Percentiles rank a stretch among this genome's conserved stretches.
These are phyloP conservation scores for Neonectria magnoliae DNA, from an alignment of 2,329 filamentous ascomycete genomes.

Conservation along the genomic window DNA sequence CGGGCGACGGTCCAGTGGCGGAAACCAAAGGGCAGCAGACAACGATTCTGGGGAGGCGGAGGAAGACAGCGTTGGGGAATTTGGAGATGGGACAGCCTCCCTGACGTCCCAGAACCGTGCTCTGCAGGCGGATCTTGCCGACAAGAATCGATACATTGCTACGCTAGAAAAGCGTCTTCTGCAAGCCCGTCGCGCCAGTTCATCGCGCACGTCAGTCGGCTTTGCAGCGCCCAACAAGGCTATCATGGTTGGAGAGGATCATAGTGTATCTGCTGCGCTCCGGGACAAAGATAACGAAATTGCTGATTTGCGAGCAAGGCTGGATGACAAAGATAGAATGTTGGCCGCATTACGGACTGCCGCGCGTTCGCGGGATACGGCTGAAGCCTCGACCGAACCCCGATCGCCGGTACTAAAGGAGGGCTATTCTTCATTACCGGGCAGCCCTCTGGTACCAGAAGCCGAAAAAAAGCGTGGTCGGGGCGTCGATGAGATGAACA, in stretches of 20 bases:
- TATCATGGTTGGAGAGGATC: slow-evolving; percentile 80
- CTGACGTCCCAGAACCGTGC: slow-evolving; percentile 86
- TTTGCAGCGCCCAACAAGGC: slow-evolving; percentile 69
- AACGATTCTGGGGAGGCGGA: slow-evolving; percentile 62
- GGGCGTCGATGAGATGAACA: slow-evolving; percentile 91
- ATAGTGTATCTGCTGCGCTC: slow-evolving; percentile 76
- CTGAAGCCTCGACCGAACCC: slow-evolving; percentile 63
- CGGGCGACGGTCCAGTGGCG: slow-evolving; percentile 61
- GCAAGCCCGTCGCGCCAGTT: slow-evolving; percentile 89
- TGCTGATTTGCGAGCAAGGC: slow-evolving; percentile 83
- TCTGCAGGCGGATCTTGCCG: slow-evolving; percentile 93
- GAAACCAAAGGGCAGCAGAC: slow-evolving; percentile 55
- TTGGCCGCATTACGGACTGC: slow-evolving; percentile 85
- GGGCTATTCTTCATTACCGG: slow-evolving; percentile 20
- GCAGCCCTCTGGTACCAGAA: slow-evolving; percentile 27
- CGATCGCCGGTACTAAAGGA: slow-evolving; percentile 43
- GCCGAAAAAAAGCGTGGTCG: slow-evolving; percentile 64
- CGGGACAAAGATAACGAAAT: slow-evolving; percentile 95
- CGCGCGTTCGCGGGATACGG: slow-evolving; percentile 84
- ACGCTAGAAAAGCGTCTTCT: slow-evolving; percentile 92
- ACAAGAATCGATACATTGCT: slow-evolving; percentile 96
- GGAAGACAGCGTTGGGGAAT: slow-evolving; percentile 79
- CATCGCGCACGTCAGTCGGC: slow-evolving; percentile 84
- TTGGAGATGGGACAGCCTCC: slow-evolving; percentile 86
- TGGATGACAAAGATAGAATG: slow-evolving; percentile 97